These are phyloP conservation scores for Wallemia mellicola DNA, from an alignment of 1,284 basidiomycete genomes.

Conservation along the genomic window DNA sequence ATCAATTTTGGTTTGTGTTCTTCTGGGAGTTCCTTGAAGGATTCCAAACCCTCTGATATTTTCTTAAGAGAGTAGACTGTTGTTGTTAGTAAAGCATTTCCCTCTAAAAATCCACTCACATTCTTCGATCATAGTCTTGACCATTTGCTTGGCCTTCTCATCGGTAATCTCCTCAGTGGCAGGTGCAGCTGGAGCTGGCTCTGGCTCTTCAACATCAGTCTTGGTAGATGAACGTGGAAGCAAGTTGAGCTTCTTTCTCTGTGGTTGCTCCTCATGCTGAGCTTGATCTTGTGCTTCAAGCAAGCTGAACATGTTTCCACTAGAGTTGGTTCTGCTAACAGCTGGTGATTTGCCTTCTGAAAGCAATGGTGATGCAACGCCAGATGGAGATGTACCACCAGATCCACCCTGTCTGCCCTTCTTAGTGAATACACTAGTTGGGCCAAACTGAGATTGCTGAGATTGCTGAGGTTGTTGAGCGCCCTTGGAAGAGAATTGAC, in stretches of 20 bases:
- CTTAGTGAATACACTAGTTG: slow-evolving; percentile 46
- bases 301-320: slow-evolving; percentile 62
- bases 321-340: slow-evolving; percentile 44
- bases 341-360: slow-evolving; percentile 18
- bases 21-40: slow-evolving; percentile 38
- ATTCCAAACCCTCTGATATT: slow-evolving; percentile 55
- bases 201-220: slow-evolving; percentile 20
- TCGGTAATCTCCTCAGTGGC: slow-evolving; percentile 32
- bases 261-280: background rate
- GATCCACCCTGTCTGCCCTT: slow-evolving; percentile 29
- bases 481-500: slow-evolving; percentile 41
- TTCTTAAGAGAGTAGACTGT: slow-evolving; percentile 23
- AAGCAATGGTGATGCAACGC: background rate
- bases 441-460: slow-evolving; percentile 24
- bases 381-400: slow-evolving; percentile 17
- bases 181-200: slow-evolving; percentile 19
- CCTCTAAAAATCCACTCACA: slow-evolving; percentile 12
- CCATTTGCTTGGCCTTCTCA: slow-evolving; percentile 40
- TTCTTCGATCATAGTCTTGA: slow-evolving; percentile 25
- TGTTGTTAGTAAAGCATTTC: slow-evolving; percentile 1
- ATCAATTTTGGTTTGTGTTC: slow-evolving; percentile 35
- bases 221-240: background rate
- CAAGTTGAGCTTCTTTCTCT: slow-evolving; percentile 1
- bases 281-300: slow-evolving; percentile 15
- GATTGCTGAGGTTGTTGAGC: slow-evolving; percentile 19